Conservation (phyloP, 257 asterid genomes). For the Galeopsis tetrahit region DNA sequence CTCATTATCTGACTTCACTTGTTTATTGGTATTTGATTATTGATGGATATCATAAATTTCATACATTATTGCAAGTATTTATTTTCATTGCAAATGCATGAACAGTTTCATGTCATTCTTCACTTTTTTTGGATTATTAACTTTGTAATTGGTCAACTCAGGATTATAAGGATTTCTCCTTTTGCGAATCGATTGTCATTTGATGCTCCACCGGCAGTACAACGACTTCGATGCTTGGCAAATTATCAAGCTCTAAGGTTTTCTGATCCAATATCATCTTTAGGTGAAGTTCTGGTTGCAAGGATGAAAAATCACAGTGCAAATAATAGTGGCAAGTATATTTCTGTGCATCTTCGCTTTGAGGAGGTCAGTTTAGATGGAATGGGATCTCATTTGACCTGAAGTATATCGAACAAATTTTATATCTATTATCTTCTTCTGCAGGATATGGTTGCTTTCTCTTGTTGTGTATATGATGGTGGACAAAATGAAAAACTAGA, state of each 20-base stretch:
- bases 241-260: slow-evolving; percentile 92
- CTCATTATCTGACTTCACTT: neutral
- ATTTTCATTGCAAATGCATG: slow-evolving; percentile 19
- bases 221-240: slow-evolving; percentile 89
- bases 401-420: slow-evolving; percentile 7
- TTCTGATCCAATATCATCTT: slow-evolving; percentile 65
- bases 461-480: slow-evolving; percentile 97
- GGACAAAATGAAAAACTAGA: slow-evolving; percentile 78
- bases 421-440: slow-evolving; percentile 36
- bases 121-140: slow-evolving; percentile 24
- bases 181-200: slow-evolving; percentile 93
- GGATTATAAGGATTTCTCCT: slow-evolving; percentile 92
- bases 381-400: slow-evolving; percentile 22
- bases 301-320: slow-evolving; percentile 90
- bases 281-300: slow-evolving; percentile 75
- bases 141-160: slow-evolving; percentile 39
- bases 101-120: slow-evolving; percentile 23
- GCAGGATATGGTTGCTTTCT: slow-evolving; percentile 99
- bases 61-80: neutral
- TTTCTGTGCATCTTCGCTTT: slow-evolving; percentile 98
- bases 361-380: slow-evolving; percentile 83
- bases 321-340: slow-evolving; percentile 84
- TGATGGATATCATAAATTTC: neutral
- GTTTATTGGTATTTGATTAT: slow-evolving; percentile 18
- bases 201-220: slow-evolving; percentile 90